Evolutionary conservation across 345 rosid species (phyloP), one percentile per base, ranked within the genome.

Genomic region (Erodium maritimum): DNA sequence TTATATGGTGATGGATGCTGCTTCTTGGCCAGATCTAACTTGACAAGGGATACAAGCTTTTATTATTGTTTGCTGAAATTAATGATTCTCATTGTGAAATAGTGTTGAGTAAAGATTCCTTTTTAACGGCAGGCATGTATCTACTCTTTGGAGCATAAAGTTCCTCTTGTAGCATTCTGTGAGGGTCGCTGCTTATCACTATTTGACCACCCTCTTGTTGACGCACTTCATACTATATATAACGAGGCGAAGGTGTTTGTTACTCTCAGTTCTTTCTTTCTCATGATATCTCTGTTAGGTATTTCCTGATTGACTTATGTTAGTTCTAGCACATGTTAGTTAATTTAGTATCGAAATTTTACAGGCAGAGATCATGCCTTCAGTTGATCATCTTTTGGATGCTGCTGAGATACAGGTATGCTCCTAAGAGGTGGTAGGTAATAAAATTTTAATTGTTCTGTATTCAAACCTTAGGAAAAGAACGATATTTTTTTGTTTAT

Each of bases 101-200:
- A 8, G 2, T 50, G 5, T 17, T 1, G 9, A 50, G 9, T 17
- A 55, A 2, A 13, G 17, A 19, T n/a, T 55, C 59, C 42, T 52
- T 14, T 19, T 29, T 4, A 52, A 58, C 54, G 74, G 77, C 81
- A 94, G 99, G 79, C 91, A 3, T 82, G 76, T 59, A 62, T 69
- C 23, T 93, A 83, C 75, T 93, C 97, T 61, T 65, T 71, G 78
- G 80, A 87, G 80, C 87, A 89, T 52, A 75, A 77, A 65, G 73
- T 90, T 77, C 99, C 97, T 66, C 84, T 93, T n/a, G 66, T 93
- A 57, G 97, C 97, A 58, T 93, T 87, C 73, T 61, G 90, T 62
- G 78, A 76, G 51, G 88, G 77, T 69, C 91, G 90, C 21, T 90
- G 96, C 77, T 80, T 93, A 59, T 87, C 96, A 5, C 70, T 90